These are phyloP conservation scores for Tricholoma sp. DNA, from an alignment of 768 basidiomycete genomes.

Conservation along the genomic window DNA sequence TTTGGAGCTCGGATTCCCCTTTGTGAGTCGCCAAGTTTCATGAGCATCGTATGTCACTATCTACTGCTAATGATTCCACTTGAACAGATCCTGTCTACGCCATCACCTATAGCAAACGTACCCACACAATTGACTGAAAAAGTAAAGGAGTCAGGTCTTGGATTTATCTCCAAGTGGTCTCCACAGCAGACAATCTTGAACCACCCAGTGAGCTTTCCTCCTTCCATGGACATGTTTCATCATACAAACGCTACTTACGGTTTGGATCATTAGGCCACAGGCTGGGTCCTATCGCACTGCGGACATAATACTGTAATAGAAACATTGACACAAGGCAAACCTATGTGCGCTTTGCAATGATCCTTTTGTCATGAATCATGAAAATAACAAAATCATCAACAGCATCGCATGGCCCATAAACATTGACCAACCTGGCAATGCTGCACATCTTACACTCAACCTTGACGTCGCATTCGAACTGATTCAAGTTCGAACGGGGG, in stretches of 20 bases:
- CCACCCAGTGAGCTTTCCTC: slow-evolving; percentile 5
- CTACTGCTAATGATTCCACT: neutral
- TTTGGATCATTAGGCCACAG: slow-evolving; percentile 12
- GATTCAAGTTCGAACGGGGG: slow-evolving; percentile 13
- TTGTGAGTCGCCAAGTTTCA: slow-evolving; percentile 11
- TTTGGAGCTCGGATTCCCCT: slow-evolving; percentile 9
- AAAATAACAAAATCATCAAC: neutral
- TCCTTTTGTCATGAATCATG: too few relatives aligned
- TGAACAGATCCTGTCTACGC: slow-evolving; percentile 12
- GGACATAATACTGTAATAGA: slow-evolving; percentile 18
- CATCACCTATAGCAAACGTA: slow-evolving; percentile 12
- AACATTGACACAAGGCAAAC: slow-evolving; percentile 14
- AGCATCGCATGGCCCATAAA: slow-evolving; percentile 15
- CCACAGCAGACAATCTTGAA: slow-evolving; percentile 18
- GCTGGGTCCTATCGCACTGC: slow-evolving; percentile 19
- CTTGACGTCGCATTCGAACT: slow-evolving; percentile 17
- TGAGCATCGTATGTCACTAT: neutral
- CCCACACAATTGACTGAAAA: slow-evolving; percentile 4
- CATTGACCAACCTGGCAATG: slow-evolving; percentile 14
- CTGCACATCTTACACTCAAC: slow-evolving; percentile 10
- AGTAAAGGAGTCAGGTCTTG: slow-evolving; percentile 11
- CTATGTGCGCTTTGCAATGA: slow-evolving; percentile 11
- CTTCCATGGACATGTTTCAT: neutral
- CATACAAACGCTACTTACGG: too few relatives aligned
- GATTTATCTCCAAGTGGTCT: slow-evolving; percentile 11